Percentiles rank a stretch among this genome's conserved stretches.
These are phyloP conservation scores for Haematococcus lacustris DNA, from an alignment of 139 green algal species.

Conservation along the genomic window DNA sequence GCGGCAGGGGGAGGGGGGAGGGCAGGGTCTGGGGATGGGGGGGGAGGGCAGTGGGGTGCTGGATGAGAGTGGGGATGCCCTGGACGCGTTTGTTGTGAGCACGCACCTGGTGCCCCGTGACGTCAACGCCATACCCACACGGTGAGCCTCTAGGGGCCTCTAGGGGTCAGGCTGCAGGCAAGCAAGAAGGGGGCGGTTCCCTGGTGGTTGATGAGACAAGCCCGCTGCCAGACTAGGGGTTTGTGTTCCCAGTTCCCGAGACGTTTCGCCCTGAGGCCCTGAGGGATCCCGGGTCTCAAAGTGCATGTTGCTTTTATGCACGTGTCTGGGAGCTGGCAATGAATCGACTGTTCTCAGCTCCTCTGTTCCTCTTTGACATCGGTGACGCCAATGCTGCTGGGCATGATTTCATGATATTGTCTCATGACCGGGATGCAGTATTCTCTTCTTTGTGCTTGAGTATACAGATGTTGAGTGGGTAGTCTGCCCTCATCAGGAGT, in stretches of 20 bases:
- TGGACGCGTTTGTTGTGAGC: conserved; percentile 1
- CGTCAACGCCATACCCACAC: conserved; percentile 5
- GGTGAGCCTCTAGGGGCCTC: background rate
- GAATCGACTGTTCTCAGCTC: too few relatives aligned
- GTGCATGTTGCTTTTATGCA: background rate
- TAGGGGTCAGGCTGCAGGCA: background rate
- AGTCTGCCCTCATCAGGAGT: too few relatives aligned
- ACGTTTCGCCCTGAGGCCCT: background rate
- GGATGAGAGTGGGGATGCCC: background rate
- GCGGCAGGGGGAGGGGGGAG: too few relatives aligned
- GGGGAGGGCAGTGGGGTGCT: background rate
- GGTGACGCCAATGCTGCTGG: too few relatives aligned
- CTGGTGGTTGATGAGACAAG: background rate
- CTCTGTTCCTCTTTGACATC: too few relatives aligned
- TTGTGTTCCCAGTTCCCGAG: background rate
- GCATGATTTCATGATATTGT: too few relatives aligned
- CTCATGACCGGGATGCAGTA: too few relatives aligned
- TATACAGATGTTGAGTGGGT: too few relatives aligned
- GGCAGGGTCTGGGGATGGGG: too few relatives aligned
- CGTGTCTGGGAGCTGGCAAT: background rate
- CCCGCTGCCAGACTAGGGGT: background rate
- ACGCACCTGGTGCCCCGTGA: conserved; percentile 6
- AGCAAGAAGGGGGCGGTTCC: background rate
- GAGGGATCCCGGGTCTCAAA: background rate
- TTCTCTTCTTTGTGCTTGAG: too few relatives aligned